Base-by-base conservation (phyloP, 2,329 filamentous ascomycete species). In the Gyromitra esculenta region DNA sequence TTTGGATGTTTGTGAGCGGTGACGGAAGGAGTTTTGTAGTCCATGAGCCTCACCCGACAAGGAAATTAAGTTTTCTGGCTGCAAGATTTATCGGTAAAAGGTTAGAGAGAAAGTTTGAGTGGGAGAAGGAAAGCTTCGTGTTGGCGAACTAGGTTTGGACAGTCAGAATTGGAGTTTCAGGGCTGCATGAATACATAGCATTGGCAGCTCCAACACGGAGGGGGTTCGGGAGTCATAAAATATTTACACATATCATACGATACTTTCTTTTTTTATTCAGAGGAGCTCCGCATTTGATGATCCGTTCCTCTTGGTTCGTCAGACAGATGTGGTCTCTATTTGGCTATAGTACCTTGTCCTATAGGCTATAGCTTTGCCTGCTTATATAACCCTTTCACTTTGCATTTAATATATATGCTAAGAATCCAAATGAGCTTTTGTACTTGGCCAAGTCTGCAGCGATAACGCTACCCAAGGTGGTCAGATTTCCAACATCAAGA, bases 21-120 rank as follows among this genome's bases (percentile, higher is more conserved):
- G 54, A 39, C 18, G 31, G 13, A 57, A 57, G 54, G 1, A 57
- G 25, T 37, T 57, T 37, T 57, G 54, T 57, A 18, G 54, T 39
- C n/a, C 54, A 15, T 39, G 13, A 57, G 15, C 52, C 21, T 11
- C 52, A 35, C 7, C 21, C 52, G 15, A 15, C 52, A 57, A 37
- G 21, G 18, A 31, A 57, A 8, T 57, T 57, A 6, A 39, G 54
- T 37, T 39, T 57, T 57, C 15, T 25, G 54, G 52, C 25, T 15
- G 13, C 31, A 37, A 57, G 31, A 18, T 57, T 37, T 13, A 57
- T 37, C 13, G 54, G 54, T 3, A n/a, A 57, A 37, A 37, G 54
- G 6, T 6, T 57, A 8, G 31, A n/a, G 13, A 57, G 31, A n/a
- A 57, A 37, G 13, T 39, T 15, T 37, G 6, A n/a, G 54, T 39